Evolutionary conservation across 2,329 filamentous ascomycete genomes (phyloP), one percentile per base, ranked within the genome.

Genomic region (Stylonectria norvegica): DNA sequence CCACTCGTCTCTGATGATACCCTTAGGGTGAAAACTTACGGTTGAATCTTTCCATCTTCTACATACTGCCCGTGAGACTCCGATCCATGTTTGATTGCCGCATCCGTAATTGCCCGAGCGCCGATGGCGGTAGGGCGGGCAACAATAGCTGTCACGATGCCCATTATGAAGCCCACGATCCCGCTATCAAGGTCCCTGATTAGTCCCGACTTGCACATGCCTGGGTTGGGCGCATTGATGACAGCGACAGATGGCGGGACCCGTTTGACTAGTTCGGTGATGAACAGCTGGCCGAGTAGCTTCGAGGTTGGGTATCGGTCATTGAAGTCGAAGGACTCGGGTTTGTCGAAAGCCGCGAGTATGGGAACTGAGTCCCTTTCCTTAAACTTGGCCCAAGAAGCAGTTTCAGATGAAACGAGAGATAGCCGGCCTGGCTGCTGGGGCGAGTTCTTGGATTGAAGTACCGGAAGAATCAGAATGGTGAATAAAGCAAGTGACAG

Each of bases 161-260:
- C 5, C 32, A 48, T 45, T 5, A 55, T 27, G 4, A 58, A 16
- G 4, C 33, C n/a, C 3, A 50, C 19, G 3, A 53, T 49, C 2
- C 44, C 31, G 0, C 54, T 47, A 1, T 70, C 63, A 3, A n/a
- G 66, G 57, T 15, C 50, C 48, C 5, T 78, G 59, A 0, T 59
- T 53, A 0, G 75, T 76, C 4, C 69, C 72, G n/a, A n/a, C 12
- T 57, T 64, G 14, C 65, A 60, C 10, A 63, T 65, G 0, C 69
- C 73, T 0, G 73, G 74, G 12, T 71, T 71, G 4, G 66, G 67
- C 1, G 71, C 48, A 36, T 76, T 76, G 34, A 76, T 53, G 8
- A 70, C 48, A 2, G 72, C 65, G 14, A 71, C 63, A 4, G 68
- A 57, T 0, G 63, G 49, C 0, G 61, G 56, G 1, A 72, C 62